Conservation (phyloP, 2,329 filamentous ascomycete species). For the Aspergillus amoenus region DNA sequence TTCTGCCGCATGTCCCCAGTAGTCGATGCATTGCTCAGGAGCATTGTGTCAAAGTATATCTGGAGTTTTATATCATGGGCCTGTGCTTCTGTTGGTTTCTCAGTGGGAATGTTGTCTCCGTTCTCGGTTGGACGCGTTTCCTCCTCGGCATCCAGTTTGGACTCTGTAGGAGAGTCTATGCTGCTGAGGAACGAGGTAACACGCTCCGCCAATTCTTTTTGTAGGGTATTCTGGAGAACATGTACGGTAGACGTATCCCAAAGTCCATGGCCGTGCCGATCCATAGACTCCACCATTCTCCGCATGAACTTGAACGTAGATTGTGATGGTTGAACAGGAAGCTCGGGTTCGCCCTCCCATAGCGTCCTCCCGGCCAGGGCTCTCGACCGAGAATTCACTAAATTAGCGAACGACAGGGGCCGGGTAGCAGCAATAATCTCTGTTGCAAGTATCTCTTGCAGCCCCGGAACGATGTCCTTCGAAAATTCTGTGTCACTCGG, state of each 20-base stretch:
- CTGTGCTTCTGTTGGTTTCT: conserved; percentile 6
- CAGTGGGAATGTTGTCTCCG: not conserved
- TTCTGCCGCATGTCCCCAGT: conserved; percentile 10
- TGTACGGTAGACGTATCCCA: conserved; percentile 72
- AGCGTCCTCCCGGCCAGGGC: conserved; percentile 63
- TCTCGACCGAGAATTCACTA: conserved; percentile 48
- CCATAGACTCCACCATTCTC: conserved; percentile 66
- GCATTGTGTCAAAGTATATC: conserved; percentile 39
- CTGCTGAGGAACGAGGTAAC: conserved; percentile 24
- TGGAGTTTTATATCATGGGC: conserved; percentile 37
- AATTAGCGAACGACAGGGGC: conserved; percentile 46
- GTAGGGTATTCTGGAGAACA: conserved; percentile 61
- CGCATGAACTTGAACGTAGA: conserved; percentile 70
- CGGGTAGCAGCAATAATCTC: conserved; percentile 48
- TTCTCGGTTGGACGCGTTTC: conserved; percentile 9
- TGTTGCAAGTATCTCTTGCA: conserved; percentile 63
- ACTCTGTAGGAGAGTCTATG: conserved; percentile 14
- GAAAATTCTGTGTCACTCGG: conserved; percentile 52
- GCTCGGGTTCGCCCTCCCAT: conserved; percentile 75
- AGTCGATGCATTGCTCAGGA: conserved; percentile 30
- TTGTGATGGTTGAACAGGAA: conserved; percentile 79
- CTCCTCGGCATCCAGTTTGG: not conserved
- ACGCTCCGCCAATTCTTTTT: conserved; percentile 45
- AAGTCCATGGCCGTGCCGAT: conserved; percentile 68
- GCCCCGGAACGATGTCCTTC: conserved; percentile 57